A percentile compares a stretch with the other conserved stretches of the same genome.
Evolutionary conservation across 305 asterid species (phyloP).

Genomic region (Ilex paraguariensis): DNA sequence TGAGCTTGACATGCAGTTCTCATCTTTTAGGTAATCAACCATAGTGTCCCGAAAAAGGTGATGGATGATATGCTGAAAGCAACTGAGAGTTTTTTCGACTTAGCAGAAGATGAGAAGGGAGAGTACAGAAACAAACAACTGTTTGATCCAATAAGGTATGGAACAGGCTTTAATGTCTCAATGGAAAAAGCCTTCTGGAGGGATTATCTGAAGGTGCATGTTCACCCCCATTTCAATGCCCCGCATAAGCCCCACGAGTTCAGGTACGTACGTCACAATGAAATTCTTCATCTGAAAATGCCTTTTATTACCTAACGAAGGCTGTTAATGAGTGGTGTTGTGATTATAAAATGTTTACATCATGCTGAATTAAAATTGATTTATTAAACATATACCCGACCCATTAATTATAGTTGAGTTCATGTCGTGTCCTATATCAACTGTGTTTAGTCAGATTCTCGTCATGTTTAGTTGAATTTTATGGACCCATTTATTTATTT

Average conservation of each 20-base stretch:
- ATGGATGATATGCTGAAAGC: constrained; percentile 18
- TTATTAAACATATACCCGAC: no score
- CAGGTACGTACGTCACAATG: constrained; percentile 17
- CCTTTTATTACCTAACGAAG: no score
- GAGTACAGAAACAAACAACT: constrained; percentile 24
- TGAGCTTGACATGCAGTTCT: background rate
- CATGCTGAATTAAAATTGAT: no score
- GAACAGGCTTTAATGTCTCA: constrained; percentile 27
- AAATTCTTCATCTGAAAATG: no score
- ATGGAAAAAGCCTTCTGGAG: constrained; percentile 39
- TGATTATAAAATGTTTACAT: no score
- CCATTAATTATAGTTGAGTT: no score
- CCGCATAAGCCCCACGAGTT: constrained; percentile 34
- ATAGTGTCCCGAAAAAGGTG: constrained; percentile 40
- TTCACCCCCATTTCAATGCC: constrained; percentile 47
- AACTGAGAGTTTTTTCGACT: constrained; percentile 28
- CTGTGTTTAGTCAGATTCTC: no score
- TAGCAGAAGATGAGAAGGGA: constrained; percentile 40
- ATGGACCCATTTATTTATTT: no score
- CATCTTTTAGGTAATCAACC: constrained; percentile 43
- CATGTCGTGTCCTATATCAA: no score
- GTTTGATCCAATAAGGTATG: constrained; percentile 44
- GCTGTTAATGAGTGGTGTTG: no score
- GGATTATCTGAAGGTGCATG: constrained; percentile 43
- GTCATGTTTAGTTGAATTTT: no score